Evolutionary conservation across 2,329 filamentous ascomycete species (phyloP), one percentile per base, ranked within the genome.

Genomic region (Colletotrichum destructivum): DNA sequence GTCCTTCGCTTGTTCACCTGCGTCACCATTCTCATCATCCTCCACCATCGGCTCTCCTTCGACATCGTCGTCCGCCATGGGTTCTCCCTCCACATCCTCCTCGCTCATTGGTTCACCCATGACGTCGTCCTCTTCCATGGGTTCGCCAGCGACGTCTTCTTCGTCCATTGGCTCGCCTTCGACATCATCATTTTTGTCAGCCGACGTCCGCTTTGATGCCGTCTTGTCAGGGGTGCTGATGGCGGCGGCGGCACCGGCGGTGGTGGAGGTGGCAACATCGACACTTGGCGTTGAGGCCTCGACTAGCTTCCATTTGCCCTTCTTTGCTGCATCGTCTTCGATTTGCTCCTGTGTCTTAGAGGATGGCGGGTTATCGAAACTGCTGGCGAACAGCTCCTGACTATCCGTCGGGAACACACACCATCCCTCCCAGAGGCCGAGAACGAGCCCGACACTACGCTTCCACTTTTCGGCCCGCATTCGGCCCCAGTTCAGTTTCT

Each of bases 391-490:
- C 38, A 89, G 82, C 73, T 93, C 92, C 75, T 96, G 93, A 59
- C 89, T 91, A 66, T 92, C 90, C 40, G 90, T 89, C 1, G 93
- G 91, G 75, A 97, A 97, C 1, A 91, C 89, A 74, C 88, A 91
- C 90, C 90, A 92, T 8, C 89, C 88, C 75, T 92, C 90, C 90
- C 94, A 96, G 46, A 94, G 83, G 57, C 88, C 87, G 11, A 96
- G 83, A 2, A 96, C 86, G 7, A 90, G 86, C 3, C 88, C 87
- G 49, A 96, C 86, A 76, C 92, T 94, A 61, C 93, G 89, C 80
- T 93, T 93, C 93, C 94, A 96, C 81, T 96, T 95, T 73, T 96
- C 94, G 4, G 92, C 91, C 23, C 93, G 91, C 73, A 98, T 84
- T 1, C 93, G 90, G 12, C 95, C 95, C 94, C 95, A 97, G 55